Evolutionary conservation across 78 protist genomes (phyloP).

Genomic region (Speleostelium caveatum): DNA sequence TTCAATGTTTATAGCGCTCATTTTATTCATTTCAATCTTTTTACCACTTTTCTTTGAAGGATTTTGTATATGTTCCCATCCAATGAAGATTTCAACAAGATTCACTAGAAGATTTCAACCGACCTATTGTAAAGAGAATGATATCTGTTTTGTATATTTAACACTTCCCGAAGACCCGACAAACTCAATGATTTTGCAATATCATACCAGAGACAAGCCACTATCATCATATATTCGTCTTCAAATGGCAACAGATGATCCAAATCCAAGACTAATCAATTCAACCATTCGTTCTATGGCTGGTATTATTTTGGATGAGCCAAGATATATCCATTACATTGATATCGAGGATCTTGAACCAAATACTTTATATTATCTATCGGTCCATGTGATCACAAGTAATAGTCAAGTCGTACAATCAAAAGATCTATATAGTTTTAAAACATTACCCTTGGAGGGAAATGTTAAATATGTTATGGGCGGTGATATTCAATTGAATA

Average conservation of each 20-base stretch:
- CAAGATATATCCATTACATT: constrained; percentile 6
- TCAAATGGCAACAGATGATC: neutral
- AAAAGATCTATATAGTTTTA: neutral
- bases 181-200: constrained; percentile 55
- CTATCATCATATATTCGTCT: neutral
- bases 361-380: constrained; percentile 4
- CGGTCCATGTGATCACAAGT: neutral
- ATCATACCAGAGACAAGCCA: constrained; percentile 60
- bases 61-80: constrained; percentile 69
- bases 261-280: no score
- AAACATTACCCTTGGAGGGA: constrained; percentile 6
- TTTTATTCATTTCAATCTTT: neutral
- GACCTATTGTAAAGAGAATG: constrained; percentile 14
- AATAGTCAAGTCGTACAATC: neutral
- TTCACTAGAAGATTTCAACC: constrained; percentile 18
- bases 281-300: neutral
- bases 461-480: constrained; percentile 11
- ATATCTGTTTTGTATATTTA: constrained; percentile 36
- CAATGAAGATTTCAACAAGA: constrained; percentile 32
- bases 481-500: constrained; percentile 54
- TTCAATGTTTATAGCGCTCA: neutral
- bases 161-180: constrained; percentile 44
- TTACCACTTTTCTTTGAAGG: constrained; percentile 29
- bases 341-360: neutral
- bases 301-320: constrained; percentile 19